Evolutionary conservation across 441 rosid genomes (phyloP).

Genomic region (Populus trichocarpa): DNA sequence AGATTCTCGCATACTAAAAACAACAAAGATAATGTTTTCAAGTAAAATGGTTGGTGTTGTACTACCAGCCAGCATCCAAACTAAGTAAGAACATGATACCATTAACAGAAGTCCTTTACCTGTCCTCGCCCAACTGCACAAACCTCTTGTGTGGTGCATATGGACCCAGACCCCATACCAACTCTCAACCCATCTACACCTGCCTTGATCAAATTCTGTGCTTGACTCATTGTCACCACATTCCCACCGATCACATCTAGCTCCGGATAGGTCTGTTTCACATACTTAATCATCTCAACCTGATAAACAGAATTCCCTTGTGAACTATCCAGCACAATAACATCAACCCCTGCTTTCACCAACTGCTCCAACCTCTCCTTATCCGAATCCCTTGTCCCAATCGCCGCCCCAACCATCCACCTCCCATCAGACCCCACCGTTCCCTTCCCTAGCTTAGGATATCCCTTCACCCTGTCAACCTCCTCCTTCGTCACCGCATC

Average conservation of each 20-base stretch:
- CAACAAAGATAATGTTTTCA: neutral
- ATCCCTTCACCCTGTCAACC: slow-evolving; percentile 65
- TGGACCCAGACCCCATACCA: slow-evolving; percentile 96
- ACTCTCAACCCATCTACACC: slow-evolving; percentile 88
- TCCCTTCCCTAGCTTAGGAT: slow-evolving; percentile 62
- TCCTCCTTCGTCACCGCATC: slow-evolving; percentile 66
- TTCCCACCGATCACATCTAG: slow-evolving; percentile 93
- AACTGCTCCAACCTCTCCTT: slow-evolving; percentile 53
- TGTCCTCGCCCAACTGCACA: slow-evolving; percentile 98
- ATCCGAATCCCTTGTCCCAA: slow-evolving; percentile 78
- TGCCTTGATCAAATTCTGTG: slow-evolving; percentile 74
- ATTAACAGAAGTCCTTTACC: slow-evolving; percentile 36
- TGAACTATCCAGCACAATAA: too few species aligned
- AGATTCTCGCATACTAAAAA: neutral
- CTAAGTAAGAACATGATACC: neutral
- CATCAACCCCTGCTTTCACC: too few species aligned
- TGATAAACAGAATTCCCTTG: too few species aligned
- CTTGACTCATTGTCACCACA: slow-evolving; percentile 83
- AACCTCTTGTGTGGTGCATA: slow-evolving; percentile 95
- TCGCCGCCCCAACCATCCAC: slow-evolving; percentile 92
- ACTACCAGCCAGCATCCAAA: neutral
- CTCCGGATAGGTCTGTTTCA: slow-evolving; percentile 58
- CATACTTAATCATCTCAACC: slow-evolving; percentile 29
- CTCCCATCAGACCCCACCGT: slow-evolving; percentile 64
- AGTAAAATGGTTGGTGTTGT: neutral